Evolutionary conservation across 108 stramenopile species (phyloP).

Genomic region (Seminavis robusta): DNA sequence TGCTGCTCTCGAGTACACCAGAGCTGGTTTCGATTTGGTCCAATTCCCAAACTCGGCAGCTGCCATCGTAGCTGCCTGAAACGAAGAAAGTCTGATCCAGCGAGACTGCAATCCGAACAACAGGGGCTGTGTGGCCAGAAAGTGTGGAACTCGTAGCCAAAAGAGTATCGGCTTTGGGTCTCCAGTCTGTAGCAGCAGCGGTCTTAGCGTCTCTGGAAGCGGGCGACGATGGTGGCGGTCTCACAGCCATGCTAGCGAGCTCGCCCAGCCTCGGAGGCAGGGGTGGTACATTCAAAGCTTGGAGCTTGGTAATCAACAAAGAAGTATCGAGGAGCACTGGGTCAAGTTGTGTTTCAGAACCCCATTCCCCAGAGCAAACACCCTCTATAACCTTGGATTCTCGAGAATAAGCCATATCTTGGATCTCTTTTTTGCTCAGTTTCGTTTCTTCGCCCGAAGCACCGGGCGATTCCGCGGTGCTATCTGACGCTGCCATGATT

Average conservation of each 20-base stretch:
- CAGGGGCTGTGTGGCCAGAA: slow-evolving; percentile 79
- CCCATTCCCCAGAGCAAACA: slow-evolving; percentile 76
- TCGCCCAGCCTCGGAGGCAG: slow-evolving; percentile 59
- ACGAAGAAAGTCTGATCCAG: slow-evolving; percentile 90
- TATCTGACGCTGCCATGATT: slow-evolving; percentile 32
- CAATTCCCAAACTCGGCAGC: slow-evolving; percentile 90
- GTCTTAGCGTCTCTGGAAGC: too few relatives aligned
- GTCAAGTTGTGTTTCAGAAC: slow-evolving; percentile 61
- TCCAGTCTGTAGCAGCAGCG: too few relatives aligned
- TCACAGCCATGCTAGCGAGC: neutral
- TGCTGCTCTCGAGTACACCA: slow-evolving; percentile 70
- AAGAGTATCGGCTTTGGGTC: slow-evolving; percentile 76
- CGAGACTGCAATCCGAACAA: slow-evolving; percentile 85
- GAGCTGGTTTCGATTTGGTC: slow-evolving; percentile 72
- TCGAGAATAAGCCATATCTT: slow-evolving; percentile 2
- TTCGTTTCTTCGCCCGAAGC: neutral
- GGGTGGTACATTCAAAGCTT: slow-evolving; percentile 69
- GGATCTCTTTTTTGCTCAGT: neutral
- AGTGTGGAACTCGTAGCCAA: slow-evolving; percentile 57
- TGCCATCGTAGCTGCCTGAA: slow-evolving; percentile 88
- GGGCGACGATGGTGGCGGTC: too few relatives aligned
- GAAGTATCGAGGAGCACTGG: slow-evolving; percentile 58
- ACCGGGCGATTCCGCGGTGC: slow-evolving; percentile 6
- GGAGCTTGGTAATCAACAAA: slow-evolving; percentile 55
- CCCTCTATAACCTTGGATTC: slow-evolving; percentile 52